A percentile compares a stretch with the other conserved stretches of the same genome.
phyloP scores from a whole-genome alignment of 345 rosid genomes.

The Chamaenerion angustifolium region DNA sequence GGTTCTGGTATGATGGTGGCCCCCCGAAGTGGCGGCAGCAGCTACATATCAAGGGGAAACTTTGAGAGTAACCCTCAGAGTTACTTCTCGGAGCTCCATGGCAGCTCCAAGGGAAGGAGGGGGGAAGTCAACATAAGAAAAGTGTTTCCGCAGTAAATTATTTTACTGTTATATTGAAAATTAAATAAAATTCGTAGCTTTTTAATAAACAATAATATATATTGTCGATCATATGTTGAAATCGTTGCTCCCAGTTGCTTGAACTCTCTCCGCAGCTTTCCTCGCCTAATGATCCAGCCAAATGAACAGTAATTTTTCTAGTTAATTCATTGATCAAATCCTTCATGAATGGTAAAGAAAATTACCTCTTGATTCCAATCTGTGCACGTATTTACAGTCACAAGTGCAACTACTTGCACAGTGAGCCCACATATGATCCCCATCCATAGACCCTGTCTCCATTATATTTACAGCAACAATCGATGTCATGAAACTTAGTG shows the following conservation, averaged over 20 bases:
- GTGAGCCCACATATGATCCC: conserved; percentile 33
- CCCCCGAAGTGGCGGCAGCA: background rate
- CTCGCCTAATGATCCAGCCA: too few relatives aligned
- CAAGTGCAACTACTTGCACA: conserved; percentile 26
- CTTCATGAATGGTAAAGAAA: background rate
- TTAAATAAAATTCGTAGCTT: background rate
- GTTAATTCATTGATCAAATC: too few relatives aligned
- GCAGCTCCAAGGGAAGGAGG: background rate
- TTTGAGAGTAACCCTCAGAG: conserved; percentile 5
- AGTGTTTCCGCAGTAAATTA: background rate
- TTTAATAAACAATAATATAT: too few relatives aligned
- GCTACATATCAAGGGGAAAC: background rate
- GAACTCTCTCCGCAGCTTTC: conserved; percentile 14
- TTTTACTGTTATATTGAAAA: background rate
- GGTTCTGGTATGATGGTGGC: conserved; percentile 1
- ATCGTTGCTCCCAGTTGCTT: background rate
- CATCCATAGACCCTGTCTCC: conserved; percentile 35
- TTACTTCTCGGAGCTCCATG: background rate
- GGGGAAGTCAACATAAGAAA: background rate
- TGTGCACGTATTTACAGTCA: conserved; percentile 19
- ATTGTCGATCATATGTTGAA: too few relatives aligned
- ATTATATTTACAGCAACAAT: background rate
- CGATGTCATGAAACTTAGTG: too few relatives aligned
- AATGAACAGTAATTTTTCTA: background rate
- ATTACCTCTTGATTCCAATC: conserved; percentile 28